Base-by-base conservation (phyloP, 139 green algal species). In the Asterochloris erici region DNA sequence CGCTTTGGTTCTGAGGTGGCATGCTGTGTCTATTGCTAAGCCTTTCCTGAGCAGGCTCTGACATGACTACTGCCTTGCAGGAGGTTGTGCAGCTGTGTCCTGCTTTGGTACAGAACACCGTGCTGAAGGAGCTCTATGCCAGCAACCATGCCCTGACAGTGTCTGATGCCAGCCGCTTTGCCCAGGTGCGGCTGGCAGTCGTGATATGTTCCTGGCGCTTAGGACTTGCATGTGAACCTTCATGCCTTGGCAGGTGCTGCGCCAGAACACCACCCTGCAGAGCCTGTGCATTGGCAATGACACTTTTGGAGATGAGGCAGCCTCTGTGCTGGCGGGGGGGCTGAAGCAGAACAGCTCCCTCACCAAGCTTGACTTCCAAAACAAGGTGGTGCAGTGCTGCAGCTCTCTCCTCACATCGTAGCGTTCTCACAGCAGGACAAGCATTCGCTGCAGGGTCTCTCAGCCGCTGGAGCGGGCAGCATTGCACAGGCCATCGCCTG, bases 11-110 rank as follows among this genome's bases (percentile, higher is more conserved):
- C n/a, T 29, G 78, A 86, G 78, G 83, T 86, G 21, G 38, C 38
- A 54, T 6, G 38, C 38, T 54, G 38, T 54, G 38, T 54, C 6
- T 6, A 54, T 54, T 54, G 38, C 38, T 54, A 2, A 54, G 38
- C 38, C 38, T 54, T 54, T 54, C 38, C 38, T 54, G 38, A 54
- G 38, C 38, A 54, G 38, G 38, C 38, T 54, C 38, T 54, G 2
- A 6, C 2, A 54, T 54, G 38, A 54, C 38, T 54, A 54, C 6
- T 54, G 38, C 38, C 38, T 85, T 90, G 83, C 81, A 85, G 79
- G 88, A 92, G 26, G 87, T 90, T n/a, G 81, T 87, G 61, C 86
- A 91, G 77, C 38, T 92, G 21, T 90, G 80, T 14, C 14, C 28
- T 14, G 81, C 81, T 19, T 62, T 87, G 23, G 17, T 62, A 15